Conservation (phyloP, 257 asterid genomes). For the Fraxinus pennsylvanica region DNA sequence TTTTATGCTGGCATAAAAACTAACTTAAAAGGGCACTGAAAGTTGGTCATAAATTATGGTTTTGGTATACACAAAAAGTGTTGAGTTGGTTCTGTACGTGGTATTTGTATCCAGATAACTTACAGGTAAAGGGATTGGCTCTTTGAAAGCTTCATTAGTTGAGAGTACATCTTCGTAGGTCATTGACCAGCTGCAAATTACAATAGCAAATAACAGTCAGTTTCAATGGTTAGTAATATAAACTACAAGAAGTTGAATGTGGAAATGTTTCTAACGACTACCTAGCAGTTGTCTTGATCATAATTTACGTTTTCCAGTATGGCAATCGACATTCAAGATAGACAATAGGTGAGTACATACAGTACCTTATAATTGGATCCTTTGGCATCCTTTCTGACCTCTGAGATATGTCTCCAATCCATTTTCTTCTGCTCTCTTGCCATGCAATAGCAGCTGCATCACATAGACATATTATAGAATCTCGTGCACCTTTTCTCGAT, state of each 20-base stretch:
- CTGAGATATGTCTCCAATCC: slow-evolving; percentile 67
- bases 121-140: slow-evolving; percentile 74
- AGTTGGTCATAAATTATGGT: neutral
- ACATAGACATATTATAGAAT: slow-evolving; percentile 23
- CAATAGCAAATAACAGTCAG: slow-evolving; percentile 24
- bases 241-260: slow-evolving; percentile 4
- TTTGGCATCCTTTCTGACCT: slow-evolving; percentile 49
- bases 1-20: neutral
- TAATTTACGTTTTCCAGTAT: neutral
- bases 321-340: neutral
- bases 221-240: neutral
- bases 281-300: neutral
- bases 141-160: slow-evolving; percentile 66
- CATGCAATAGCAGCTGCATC: slow-evolving; percentile 79
- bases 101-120: slow-evolving; percentile 24
- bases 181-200: slow-evolving; percentile 67
- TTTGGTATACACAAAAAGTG: neutral
- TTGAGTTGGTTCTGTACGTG: neutral
- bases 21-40: neutral
- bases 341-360: neutral
- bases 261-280: neutral
- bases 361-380: slow-evolving; percentile 86
- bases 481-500: slow-evolving; percentile 7
- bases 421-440: slow-evolving; percentile 73
- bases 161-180: slow-evolving; percentile 91